Evolutionary conservation across 371 early-diverging fungal species (phyloP), one percentile per base, ranked within the genome.

Genomic region (Apophysomyces sp.): DNA sequence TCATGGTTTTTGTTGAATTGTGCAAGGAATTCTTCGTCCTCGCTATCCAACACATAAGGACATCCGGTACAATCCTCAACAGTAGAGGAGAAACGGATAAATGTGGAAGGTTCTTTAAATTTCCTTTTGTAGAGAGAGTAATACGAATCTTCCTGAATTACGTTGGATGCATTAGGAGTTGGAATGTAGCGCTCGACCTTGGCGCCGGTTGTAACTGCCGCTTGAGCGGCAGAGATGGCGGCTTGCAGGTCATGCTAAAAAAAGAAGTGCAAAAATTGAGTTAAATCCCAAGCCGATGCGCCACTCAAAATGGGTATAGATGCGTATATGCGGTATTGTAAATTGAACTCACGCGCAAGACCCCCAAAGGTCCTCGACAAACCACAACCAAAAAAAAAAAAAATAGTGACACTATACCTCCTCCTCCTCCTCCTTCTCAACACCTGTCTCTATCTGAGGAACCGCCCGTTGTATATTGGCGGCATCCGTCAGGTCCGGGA

Each of bases 171-270:
- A 79, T 95, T 93, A 15, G 98, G 98, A 2, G 92, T 94, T 3
- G 98, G 98, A 63, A 98, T 98, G 61, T 88, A 89, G 7, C 78
- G 70, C 60, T 81, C 76, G 32, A 84, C 74, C 21, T 73, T 64
- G 24, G 82, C 83, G 54, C 85, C 83, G 2, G 84, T 83, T 3
- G 82, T 76, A 11, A 85, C 86, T 0, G 92, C 91, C 11, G 92
- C 88, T 53, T 90, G 84, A 15, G 86, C 81, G 4, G 91, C 86
- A 21, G 91, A 87, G 60, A 98, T 89, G 57, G 94, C 97, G n/a
- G 92, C 95, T 85, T 95, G 95, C 61, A 98, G 78, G 72, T 97
- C 98, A 69, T 96, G 94, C 84, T 98, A 94, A 58, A 41, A 57
- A 57, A 56, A 52, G 41, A 56, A 55, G 71, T 36, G 37, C 37